A percentile compares a stretch with the other conserved stretches of the same genome.
Conservation (phyloP, 306 rosid genomes). For the Cicer pinnatifidum region DNA sequence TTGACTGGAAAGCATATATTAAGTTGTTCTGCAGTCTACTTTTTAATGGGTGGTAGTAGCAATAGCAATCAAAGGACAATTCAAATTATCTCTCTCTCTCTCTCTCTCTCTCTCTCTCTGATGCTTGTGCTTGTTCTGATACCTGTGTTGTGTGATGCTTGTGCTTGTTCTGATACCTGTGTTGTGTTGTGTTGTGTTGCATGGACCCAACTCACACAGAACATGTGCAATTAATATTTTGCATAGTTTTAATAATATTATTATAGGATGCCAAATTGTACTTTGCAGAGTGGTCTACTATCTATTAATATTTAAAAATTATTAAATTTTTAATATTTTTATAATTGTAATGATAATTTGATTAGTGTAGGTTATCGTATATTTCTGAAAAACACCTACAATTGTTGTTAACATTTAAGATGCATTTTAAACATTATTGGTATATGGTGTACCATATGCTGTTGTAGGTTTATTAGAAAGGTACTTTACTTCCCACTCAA, state of each 20-base stretch:
- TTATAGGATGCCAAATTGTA: too few species aligned
- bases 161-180: constrained; percentile 41
- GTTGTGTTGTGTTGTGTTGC: neutral
- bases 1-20: constrained; percentile 75
- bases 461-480: too few species aligned
- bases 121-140: constrained; percentile 39
- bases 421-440: too few species aligned
- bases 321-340: too few species aligned
- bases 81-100: constrained; percentile 33
- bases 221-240: constrained; percentile 51
- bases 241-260: neutral
- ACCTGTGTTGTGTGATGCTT: constrained; percentile 36
- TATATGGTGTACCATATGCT: too few species aligned
- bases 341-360: too few species aligned
- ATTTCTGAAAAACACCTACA: too few species aligned
- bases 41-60: constrained; percentile 49
- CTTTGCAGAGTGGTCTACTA: too few species aligned
- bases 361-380: too few species aligned
- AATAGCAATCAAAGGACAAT: constrained; percentile 38
- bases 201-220: constrained; percentile 47
- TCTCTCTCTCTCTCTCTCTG: constrained; percentile 14
- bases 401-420: too few species aligned
- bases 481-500: neutral
- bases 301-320: too few species aligned
- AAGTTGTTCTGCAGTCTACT: constrained; percentile 47